These are phyloP conservation scores for Blastomyces silverae DNA, from an alignment of 2,329 filamentous ascomycete genomes.

Conservation along the genomic window DNA sequence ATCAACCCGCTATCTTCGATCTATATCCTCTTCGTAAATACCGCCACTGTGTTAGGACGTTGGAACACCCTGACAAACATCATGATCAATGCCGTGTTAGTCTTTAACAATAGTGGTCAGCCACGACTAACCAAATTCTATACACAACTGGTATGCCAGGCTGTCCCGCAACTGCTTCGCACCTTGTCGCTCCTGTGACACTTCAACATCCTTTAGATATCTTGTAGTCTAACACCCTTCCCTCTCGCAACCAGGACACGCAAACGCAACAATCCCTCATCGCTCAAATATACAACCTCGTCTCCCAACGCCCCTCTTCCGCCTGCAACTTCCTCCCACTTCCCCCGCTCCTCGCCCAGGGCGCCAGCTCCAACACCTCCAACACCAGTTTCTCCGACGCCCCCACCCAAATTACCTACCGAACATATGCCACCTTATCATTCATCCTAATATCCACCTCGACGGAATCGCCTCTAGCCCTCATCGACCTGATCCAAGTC, in stretches of 20 bases:
- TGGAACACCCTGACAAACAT: slow-evolving; percentile 17
- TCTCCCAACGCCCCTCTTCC: slow-evolving; percentile 81
- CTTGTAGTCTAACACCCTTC: neutral
- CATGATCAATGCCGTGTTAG: slow-evolving; percentile 98
- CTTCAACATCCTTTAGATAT: slow-evolving; percentile 2
- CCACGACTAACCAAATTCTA: slow-evolving; percentile 98
- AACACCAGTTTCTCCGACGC: slow-evolving; percentile 67
- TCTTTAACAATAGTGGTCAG: slow-evolving; percentile 98
- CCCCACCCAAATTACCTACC: slow-evolving; percentile 92
- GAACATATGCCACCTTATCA: slow-evolving; percentile 95
- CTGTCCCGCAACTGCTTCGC: slow-evolving; percentile 6
- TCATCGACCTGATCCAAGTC: slow-evolving; percentile 95
- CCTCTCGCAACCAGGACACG: slow-evolving; percentile 62
- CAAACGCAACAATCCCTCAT: slow-evolving; percentile 95
- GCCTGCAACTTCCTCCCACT: slow-evolving; percentile 95
- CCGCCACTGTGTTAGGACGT: neutral
- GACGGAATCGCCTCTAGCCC: slow-evolving; percentile 87
- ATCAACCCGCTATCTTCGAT: too few relatives aligned
- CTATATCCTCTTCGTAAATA: too few relatives aligned
- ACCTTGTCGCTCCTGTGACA: neutral
- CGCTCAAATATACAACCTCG: slow-evolving; percentile 92
- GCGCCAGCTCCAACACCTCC: slow-evolving; percentile 41
- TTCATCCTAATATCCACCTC: slow-evolving; percentile 98
- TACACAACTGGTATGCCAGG: slow-evolving; percentile 69
- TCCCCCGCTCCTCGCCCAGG: slow-evolving; percentile 57